phyloP scores from a whole-genome alignment of 441 rosid genomes.

The Heliophila coronopifolia region DNA sequence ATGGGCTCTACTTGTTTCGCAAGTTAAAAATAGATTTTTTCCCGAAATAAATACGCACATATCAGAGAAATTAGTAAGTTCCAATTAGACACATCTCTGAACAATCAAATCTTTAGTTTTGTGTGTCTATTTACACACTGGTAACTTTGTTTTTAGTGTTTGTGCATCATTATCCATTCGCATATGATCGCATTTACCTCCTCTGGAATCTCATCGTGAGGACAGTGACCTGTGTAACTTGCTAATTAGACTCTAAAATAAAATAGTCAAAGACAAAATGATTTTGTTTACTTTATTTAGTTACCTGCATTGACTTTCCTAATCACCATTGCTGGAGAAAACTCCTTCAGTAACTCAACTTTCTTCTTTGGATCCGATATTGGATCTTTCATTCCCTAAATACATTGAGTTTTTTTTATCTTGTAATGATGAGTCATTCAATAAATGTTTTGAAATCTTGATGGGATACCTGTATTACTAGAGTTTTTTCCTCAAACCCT shows the following conservation, averaged over 20 bases:
- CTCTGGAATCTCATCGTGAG: constrained; percentile 83
- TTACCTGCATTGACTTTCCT: constrained; percentile 69
- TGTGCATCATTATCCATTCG: constrained; percentile 46
- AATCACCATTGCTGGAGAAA: constrained; percentile 42
- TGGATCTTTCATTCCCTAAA: constrained; percentile 87
- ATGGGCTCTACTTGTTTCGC: too few species aligned
- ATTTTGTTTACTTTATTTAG: too few species aligned
- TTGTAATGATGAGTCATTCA: too few species aligned
- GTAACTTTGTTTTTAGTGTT: constrained; percentile 2
- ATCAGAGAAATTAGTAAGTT: too few species aligned
- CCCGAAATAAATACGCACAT: too few species aligned
- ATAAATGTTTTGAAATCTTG: neutral
- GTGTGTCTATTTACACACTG: neutral
- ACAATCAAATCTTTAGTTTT: neutral
- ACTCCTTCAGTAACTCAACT: constrained; percentile 53
- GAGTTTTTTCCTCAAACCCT: constrained; percentile 44
- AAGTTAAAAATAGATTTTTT: too few species aligned
- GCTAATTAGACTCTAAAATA: neutral
- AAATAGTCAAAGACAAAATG: constrained; percentile 6
- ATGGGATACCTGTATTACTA: constrained; percentile 71
- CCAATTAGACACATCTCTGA: too few species aligned
- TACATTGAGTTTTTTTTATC: too few species aligned
- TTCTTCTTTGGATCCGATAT: constrained; percentile 54
- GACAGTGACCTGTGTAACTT: constrained; percentile 73
- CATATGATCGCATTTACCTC: constrained; percentile 51